Base-by-base conservation (phyloP, 768 basidiomycete species). In the Gloeopeniophorella convolvens region DNA sequence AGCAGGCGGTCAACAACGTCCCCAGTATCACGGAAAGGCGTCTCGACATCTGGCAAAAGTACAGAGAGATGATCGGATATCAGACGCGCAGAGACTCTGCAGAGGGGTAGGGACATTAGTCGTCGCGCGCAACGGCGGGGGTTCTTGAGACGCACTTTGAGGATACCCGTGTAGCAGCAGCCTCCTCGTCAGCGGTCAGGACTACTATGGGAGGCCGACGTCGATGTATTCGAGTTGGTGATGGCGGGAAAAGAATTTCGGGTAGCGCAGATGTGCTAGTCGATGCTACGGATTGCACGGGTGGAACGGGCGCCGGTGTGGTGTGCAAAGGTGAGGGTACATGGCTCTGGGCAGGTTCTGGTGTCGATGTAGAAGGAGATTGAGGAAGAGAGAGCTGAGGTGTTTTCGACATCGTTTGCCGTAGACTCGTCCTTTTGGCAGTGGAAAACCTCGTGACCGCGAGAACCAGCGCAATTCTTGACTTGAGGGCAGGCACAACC, bases 1-100 rank as follows among this genome's bases (percentile, higher is more conserved):
- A 90, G 69, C 18, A 91, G 71, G 42, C 87, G 76, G n/a, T 77
- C 74, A 20, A 89, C 71, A 3, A 72, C 82, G 61, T 91, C 89
- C 5, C 66, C 60, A 8, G 71, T 65, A 59, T 86, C 79, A 12
- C 59, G 54, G 58, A 91, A 91, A 2, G 87, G 82, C 1, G 79
- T 72, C 42, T 89, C 84, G 31, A 77, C 72, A 57, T 89, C 83
- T 32, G 86, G 85, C 44, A 78, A 73, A 42, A 79, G 58, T 13
- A 77, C 77, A 13, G 73, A 67, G 33, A 71, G 68, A 46, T 89
- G 87, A 64, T 91, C 88, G 30, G 73, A 67, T 1, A 74, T 74
- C 42, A 89, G 69, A 56, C 74, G 73, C 20, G 74, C 62, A 50
- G 73, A 68, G 55, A 86, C 69, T 56, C 83, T 85, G 60, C 28